A percentile compares a stretch with the other conserved stretches of the same genome.
Evolutionary conservation across 2,329 filamentous ascomycete genomes (phyloP).

Genomic region (Ascochyta pisi): DNA sequence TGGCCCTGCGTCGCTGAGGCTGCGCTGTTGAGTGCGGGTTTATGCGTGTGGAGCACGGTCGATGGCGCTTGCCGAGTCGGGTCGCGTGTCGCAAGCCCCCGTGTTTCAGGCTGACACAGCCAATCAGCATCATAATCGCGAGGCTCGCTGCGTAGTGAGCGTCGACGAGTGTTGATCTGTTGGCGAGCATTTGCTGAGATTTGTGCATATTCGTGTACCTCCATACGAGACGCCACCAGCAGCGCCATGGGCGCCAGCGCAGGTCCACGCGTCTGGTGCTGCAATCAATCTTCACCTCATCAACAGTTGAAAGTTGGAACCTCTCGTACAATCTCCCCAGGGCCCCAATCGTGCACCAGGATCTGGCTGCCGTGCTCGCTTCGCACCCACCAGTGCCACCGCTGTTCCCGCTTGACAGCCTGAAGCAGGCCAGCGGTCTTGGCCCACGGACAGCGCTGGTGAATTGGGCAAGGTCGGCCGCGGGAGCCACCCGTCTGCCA

Average conservation of each 20-base stretch:
- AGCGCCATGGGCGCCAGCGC: constrained; percentile 7
- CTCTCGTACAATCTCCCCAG: constrained; percentile 22
- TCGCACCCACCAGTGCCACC: constrained; percentile 12
- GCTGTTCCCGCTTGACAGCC: constrained; percentile 16
- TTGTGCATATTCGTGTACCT: constrained; percentile 10
- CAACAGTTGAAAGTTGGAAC: neutral
- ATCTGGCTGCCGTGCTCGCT: constrained; percentile 10
- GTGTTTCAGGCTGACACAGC: constrained; percentile 27
- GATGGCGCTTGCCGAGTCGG: constrained; percentile 20
- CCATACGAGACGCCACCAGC: constrained; percentile 8
- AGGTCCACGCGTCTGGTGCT: constrained; percentile 11
- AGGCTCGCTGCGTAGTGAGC: constrained; percentile 8
- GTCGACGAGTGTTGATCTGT: constrained; percentile 7
- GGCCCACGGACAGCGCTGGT: constrained; percentile 29
- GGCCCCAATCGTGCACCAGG: constrained; percentile 26
- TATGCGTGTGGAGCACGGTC: constrained; percentile 25
- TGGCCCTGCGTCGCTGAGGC: constrained; percentile 11
- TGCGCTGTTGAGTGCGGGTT: constrained; percentile 20
- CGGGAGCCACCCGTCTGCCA: constrained; percentile 41
- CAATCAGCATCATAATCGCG: constrained; percentile 22
- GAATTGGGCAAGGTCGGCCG: constrained; percentile 33
- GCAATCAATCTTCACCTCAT: constrained; percentile 2
- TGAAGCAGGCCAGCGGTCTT: constrained; percentile 35
- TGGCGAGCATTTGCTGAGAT: constrained; percentile 20
- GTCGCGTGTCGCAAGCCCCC: constrained; percentile 13